phyloP scores from a whole-genome alignment of 441 rosid species.

The Iberis amara region DNA sequence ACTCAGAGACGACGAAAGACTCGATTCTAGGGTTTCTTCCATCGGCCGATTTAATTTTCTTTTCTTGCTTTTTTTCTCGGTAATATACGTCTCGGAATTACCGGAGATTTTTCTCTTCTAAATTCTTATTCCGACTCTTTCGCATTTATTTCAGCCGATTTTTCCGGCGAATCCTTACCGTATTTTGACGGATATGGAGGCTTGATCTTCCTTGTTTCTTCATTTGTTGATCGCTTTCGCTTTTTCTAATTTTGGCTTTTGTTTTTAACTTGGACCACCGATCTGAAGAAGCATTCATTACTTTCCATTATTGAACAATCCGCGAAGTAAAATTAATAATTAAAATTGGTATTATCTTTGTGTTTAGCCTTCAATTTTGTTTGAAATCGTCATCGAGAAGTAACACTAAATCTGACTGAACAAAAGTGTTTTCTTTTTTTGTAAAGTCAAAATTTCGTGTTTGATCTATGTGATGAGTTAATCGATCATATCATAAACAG shows the following conservation, averaged over 20 bases:
- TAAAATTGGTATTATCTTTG: background rate
- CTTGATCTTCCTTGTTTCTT: slow-evolving; percentile 12
- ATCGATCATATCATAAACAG: slow-evolving; percentile 23
- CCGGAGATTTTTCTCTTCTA: slow-evolving; percentile 13
- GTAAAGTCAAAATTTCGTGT: too few relatives aligned
- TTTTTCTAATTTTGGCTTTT: slow-evolving; percentile 13
- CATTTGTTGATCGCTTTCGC: slow-evolving; percentile 13
- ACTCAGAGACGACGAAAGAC: slow-evolving; percentile 14
- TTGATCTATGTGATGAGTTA: slow-evolving; percentile 8
- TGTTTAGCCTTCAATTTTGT: background rate
- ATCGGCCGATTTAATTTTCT: slow-evolving; percentile 6
- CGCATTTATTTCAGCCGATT: slow-evolving; percentile 15
- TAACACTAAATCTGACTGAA: too few relatives aligned
- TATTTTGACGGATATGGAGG: slow-evolving; percentile 22
- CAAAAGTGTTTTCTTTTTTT: too few relatives aligned
- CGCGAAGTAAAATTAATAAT: background rate
- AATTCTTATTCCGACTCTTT: background rate
- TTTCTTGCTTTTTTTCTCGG: slow-evolving; percentile 16
- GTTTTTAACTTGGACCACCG: slow-evolving; percentile 11
- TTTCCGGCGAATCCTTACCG: slow-evolving; percentile 27
- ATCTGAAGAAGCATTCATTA: slow-evolving; percentile 25
- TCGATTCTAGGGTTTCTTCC: slow-evolving; percentile 9
- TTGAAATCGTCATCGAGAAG: slow-evolving; percentile 3
- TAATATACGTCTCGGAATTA: slow-evolving; percentile 22
- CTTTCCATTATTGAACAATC: slow-evolving; percentile 22